Percentiles rank a stretch among this genome's conserved stretches.
phyloP scores from a whole-genome alignment of 345 rosid genomes.

The Reutealis trisperma region DNA sequence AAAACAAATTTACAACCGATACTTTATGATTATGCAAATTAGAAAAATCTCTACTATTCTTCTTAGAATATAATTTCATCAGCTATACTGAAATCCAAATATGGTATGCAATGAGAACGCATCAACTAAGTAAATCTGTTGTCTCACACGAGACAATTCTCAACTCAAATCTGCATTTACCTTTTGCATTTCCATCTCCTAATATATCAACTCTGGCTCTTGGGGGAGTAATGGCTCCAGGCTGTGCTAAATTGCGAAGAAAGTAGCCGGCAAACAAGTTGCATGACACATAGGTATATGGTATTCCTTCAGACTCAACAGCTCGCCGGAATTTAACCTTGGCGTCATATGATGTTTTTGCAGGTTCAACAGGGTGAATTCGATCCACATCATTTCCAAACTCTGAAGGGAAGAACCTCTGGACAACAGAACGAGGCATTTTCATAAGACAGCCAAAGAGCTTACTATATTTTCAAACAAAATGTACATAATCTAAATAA shows the following conservation, averaged over 20 bases:
- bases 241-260: conserved; percentile 48
- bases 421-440: neutral
- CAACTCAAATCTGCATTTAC: conserved; percentile 18
- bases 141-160: too few species aligned
- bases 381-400: conserved; percentile 64
- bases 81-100: too few species aligned
- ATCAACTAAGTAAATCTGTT: too few species aligned
- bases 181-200: conserved; percentile 62
- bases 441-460: too few species aligned
- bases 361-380: conserved; percentile 55
- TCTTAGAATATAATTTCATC: too few species aligned
- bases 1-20: too few species aligned
- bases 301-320: conserved; percentile 55
- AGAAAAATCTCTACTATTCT: too few species aligned
- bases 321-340: conserved; percentile 54
- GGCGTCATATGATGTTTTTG: conserved; percentile 36
- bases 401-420: conserved; percentile 78
- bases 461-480: too few species aligned
- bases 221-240: conserved; percentile 55
- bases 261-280: conserved; percentile 53
- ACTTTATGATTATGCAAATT: too few species aligned
- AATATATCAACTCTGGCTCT: conserved; percentile 52
- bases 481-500: too few species aligned
- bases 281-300: conserved; percentile 50
- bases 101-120: neutral